Evolutionary conservation across 139 green algal species (phyloP), one percentile per base, ranked within the genome.

Genomic region (Tetraselmis chui): DNA sequence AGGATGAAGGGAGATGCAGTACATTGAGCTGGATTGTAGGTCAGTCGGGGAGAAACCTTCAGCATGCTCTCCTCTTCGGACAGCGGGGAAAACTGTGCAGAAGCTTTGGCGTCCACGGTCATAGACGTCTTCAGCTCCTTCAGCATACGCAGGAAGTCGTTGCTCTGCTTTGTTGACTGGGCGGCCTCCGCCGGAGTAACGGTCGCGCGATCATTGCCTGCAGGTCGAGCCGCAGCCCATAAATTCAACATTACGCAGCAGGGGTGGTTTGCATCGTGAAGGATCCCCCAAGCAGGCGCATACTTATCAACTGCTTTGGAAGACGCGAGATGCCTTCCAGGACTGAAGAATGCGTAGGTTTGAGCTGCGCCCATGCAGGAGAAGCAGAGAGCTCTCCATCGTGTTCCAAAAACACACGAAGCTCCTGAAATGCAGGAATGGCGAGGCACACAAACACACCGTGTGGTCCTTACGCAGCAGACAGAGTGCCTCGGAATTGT

Each of bases 401-500:
- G 1, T 86, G 84, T 80, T 92, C 82, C 76, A 98, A 89, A 80
- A 98, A 98, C 30, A 95, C 75, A 18, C 81, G 78, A 82, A 98
- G 86, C 84, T 96, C 93, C 93, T 95, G 83, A 30, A 28, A 83
- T 24, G 67, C n/a, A 2, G 32, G 2, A 18, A 75, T 30, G 30
- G 76, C 74, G 23, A 5, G 2, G 18, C 45, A 67, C 18, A 67
- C 45, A 67, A 5, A 67, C n/a, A n/a, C n/a, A n/a, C n/a, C n/a
- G n/a, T n/a, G n/a, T n/a, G n/a, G n/a, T n/a, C n/a, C n/a, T n/a
- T n/a, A n/a, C n/a, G n/a, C n/a, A n/a, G n/a, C n/a, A n/a, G n/a
- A n/a, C n/a, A n/a, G n/a, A n/a, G n/a, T n/a, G n/a, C n/a, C n/a
- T n/a, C n/a, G n/a, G n/a, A n/a, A n/a, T n/a, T n/a, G n/a, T n/a